Base-by-base conservation (phyloP, 2,329 filamentous ascomycete genomes). In the Fusarium sp. region DNA sequence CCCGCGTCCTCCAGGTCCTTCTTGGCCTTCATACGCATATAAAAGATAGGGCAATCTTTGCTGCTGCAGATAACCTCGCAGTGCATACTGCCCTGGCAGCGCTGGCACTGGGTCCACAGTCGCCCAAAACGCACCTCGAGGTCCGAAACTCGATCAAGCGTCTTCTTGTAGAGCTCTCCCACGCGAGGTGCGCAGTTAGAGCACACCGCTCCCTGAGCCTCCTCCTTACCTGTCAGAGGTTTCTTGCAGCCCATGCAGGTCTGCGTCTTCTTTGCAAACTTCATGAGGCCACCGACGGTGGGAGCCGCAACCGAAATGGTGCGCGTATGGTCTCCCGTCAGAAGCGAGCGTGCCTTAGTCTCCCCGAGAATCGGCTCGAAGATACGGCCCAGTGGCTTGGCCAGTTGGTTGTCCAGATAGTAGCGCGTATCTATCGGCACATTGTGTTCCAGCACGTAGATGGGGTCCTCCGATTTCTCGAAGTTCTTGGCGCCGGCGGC, bases 11-110 rank as follows among this genome's bases (percentile, higher is more conserved):
- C 96, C 42, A 98, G 92, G 82, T 99, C 97, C 87, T 99, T 99
- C 89, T 98, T 97, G 35, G 96, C 96, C 88, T 99, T 99, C 97
- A 99, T 99, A 6, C 97, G 92, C 97, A 99, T 99, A 83, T 99
- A 99, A 84, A 99, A 99, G 80, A 99, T 99, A 1, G 97, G 97
- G 81, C 97, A 99, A 86, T 99, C 97, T 82, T 95, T 94, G 82
- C 93, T 96, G 73, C 93, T 95, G 86, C 97, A 99, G 77, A 99
- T 98, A 64, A 99, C 97, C 83, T 99, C 97, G 82, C 95, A 97
- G 85, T 99, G 97, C 89, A 99, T 93, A 85, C 95, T 98, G 64
- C 95, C 97, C 85, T 99, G 97, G 82, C 97, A 99, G 47, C 97
- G 89, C 86, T 99, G 97, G 82, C 97, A 99, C 84, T 99, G 97